Conservation (phyloP, 176 grass and related monocot species). For the Avena insularis region DNA sequence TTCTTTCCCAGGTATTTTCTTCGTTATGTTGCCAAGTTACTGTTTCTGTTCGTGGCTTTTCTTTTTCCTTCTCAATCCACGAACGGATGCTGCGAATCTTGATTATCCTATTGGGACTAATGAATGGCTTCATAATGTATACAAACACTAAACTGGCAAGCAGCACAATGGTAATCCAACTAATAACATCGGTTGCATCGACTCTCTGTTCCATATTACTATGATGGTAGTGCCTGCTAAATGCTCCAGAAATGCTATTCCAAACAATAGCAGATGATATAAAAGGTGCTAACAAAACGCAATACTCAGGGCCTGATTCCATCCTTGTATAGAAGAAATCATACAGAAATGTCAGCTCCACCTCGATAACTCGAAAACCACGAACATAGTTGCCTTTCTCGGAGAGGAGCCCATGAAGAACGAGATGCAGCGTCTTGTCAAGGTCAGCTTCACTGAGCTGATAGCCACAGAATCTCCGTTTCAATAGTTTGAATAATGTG, state of each 20-base stretch:
- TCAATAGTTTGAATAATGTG: too few species aligned
- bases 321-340: constrained; percentile 43
- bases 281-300: too few species aligned
- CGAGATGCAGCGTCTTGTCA: constrained; percentile 8
- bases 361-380: constrained; percentile 29
- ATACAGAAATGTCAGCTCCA: constrained; percentile 33
- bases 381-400: neutral
- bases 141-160: neutral
- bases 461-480: too few species aligned
- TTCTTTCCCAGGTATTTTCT: neutral
- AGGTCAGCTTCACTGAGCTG: constrained; percentile 12
- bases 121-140: neutral
- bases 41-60: neutral
- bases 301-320: neutral
- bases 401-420: constrained; percentile 28
- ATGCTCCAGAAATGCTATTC: too few species aligned
- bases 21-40: too few species aligned
- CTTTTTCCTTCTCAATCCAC: neutral
- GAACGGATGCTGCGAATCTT: rapidly evolving
- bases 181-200: too few species aligned
- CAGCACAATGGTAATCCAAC: too few species aligned
- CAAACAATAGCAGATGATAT: too few species aligned
- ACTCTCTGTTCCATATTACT: too few species aligned
- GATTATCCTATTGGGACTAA: neutral
- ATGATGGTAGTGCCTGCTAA: too few species aligned